These are phyloP conservation scores for Erucastrum elatum DNA, from an alignment of 345 rosid genomes.

Conservation along the genomic window DNA sequence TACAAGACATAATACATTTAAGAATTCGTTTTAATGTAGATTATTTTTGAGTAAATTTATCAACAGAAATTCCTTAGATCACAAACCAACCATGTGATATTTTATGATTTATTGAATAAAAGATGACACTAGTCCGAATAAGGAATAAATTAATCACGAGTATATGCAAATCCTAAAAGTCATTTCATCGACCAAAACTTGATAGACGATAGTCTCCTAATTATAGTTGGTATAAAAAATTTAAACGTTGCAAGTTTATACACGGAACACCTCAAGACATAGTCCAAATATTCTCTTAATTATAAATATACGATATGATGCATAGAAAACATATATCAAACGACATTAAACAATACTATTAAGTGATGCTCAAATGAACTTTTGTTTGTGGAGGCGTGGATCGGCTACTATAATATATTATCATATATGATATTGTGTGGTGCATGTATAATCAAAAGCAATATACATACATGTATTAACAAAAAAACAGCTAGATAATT, in stretches of 20 bases:
- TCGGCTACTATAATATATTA: background rate
- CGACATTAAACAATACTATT: background rate
- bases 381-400: background rate
- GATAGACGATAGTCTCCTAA: background rate
- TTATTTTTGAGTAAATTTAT: too few relatives aligned
- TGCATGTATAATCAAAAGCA: background rate
- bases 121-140: background rate
- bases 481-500: background rate
- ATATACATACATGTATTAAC: background rate
- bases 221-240: background rate
- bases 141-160: background rate
- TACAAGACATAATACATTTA: background rate
- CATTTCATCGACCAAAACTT: background rate
- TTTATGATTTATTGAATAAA: background rate
- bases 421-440: background rate
- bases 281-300: background rate
- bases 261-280: background rate
- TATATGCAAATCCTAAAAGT: background rate
- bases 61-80: background rate
- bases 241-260: background rate
- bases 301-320: background rate
- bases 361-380: background rate
- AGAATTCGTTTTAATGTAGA: too few relatives aligned
- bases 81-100: background rate
- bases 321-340: background rate